phyloP scores from a whole-genome alignment of 352 stramenopile genomes.

The Lagenidium giganteum region DNA sequence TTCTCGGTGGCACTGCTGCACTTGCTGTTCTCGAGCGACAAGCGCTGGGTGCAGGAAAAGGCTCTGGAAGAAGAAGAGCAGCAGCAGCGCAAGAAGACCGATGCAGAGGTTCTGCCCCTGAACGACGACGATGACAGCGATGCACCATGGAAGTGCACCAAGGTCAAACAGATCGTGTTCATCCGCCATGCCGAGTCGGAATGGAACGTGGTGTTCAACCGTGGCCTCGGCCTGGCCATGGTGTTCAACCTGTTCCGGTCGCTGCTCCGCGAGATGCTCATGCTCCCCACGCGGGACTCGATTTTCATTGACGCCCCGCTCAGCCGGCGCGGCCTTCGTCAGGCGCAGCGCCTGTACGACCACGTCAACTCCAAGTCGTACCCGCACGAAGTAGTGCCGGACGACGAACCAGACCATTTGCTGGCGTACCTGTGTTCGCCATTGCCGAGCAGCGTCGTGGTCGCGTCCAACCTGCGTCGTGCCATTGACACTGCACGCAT shows the following conservation, averaged over 20 bases:
- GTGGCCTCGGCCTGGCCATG: slow-evolving; percentile 39
- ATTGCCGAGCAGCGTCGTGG: slow-evolving; percentile 52
- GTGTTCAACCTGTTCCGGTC: slow-evolving; percentile 46
- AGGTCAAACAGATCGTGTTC: slow-evolving; percentile 80
- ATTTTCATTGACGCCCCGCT: slow-evolving; percentile 85
- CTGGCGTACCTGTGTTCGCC: slow-evolving; percentile 44
- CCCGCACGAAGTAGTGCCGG: slow-evolving; percentile 7
- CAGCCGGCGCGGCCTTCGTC: slow-evolving; percentile 45
- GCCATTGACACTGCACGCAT: slow-evolving; percentile 80
- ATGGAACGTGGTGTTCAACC: slow-evolving; percentile 89
- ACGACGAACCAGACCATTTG: slow-evolving; percentile 13
- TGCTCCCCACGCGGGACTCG: slow-evolving; percentile 63
- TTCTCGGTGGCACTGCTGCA: slow-evolving; percentile 55
- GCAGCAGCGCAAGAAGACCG: too few species aligned
- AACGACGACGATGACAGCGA: not conserved
- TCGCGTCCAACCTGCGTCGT: slow-evolving; percentile 66
- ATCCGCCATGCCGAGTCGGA: slow-evolving; percentile 84
- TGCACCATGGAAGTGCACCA: too few species aligned
- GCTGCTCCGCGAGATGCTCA: slow-evolving; percentile 56
- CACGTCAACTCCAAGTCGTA: slow-evolving; percentile 26
- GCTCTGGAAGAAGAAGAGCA: too few species aligned
- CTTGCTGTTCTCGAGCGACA: slow-evolving; percentile 72
- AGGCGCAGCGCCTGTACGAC: slow-evolving; percentile 48
- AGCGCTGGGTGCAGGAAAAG: too few species aligned
- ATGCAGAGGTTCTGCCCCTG: too few species aligned